A percentile compares a stretch with the other conserved stretches of the same genome.
Evolutionary conservation across 2,329 filamentous ascomycete species (phyloP).

Genomic region (Trichoderma koningii): DNA sequence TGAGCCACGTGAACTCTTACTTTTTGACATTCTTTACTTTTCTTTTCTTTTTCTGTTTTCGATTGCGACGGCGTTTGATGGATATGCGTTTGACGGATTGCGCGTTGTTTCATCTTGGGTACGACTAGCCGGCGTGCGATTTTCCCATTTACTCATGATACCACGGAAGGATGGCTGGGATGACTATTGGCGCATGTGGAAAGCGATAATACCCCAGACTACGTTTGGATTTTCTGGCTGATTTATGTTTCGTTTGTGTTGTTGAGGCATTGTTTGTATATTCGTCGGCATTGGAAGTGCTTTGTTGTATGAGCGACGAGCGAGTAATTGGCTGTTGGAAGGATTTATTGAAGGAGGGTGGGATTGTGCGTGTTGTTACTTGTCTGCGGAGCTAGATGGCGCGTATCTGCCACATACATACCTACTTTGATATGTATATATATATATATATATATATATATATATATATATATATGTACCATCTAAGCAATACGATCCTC

Average conservation of each 20-base stretch:
- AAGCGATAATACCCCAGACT: slow-evolving; percentile 31
- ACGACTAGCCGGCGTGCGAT: slow-evolving; percentile 21
- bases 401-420: too few species aligned
- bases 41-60: background rate
- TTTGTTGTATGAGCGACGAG: too few species aligned
- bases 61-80: too few species aligned
- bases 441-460: too few species aligned
- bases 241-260: background rate
- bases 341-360: too few species aligned
- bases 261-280: background rate
- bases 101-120: slow-evolving; percentile 4
- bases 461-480: too few species aligned
- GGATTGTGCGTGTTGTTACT: too few species aligned
- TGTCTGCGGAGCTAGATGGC: too few species aligned
- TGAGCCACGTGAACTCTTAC: background rate
- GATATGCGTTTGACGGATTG: background rate
- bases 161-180: slow-evolving; percentile 20
- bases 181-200: slow-evolving; percentile 26
- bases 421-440: too few species aligned
- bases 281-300: background rate
- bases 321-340: too few species aligned
- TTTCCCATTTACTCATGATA: slow-evolving; percentile 24
- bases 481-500: too few species aligned
- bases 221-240: background rate
- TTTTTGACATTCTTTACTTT: background rate